Percentiles rank a stretch among this genome's conserved stretches.
Conservation (phyloP, 352 stramenopile species). For the Phytopythium litorale region DNA sequence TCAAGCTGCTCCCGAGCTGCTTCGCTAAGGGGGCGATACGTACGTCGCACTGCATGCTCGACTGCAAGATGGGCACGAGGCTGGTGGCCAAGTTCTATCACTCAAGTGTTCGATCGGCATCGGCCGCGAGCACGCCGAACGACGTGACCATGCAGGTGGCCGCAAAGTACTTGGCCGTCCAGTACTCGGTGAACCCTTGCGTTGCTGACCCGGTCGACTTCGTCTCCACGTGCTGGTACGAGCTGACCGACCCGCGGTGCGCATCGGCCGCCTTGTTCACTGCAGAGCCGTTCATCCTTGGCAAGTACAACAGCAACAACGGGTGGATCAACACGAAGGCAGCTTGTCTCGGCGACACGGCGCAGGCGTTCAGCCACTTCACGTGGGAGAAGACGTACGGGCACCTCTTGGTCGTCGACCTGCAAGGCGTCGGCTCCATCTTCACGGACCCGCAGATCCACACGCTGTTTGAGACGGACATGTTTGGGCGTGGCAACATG, state of each 20-base stretch:
- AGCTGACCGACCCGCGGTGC: constrained; percentile 18
- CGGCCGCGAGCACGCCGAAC: constrained; percentile 9
- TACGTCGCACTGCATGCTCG: constrained; percentile 25
- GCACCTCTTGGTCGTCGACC: constrained; percentile 33
- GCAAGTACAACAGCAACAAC: constrained; percentile 51
- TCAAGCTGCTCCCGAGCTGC: constrained; percentile 20
- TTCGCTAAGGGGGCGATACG: constrained; percentile 38
- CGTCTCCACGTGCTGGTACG: constrained; percentile 40
- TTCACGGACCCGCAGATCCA: constrained; percentile 51
- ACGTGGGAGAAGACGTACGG: constrained; percentile 32
- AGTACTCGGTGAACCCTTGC: constrained; percentile 24
- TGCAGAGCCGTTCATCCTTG: constrained; percentile 31
- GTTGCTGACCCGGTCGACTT: constrained; percentile 25
- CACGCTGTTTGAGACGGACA: background rate
- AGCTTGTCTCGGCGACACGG: constrained; percentile 9
- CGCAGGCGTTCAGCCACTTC: constrained; percentile 43
- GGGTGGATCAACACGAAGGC: constrained; percentile 17
- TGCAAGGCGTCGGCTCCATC: constrained; percentile 35
- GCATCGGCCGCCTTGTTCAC: constrained; percentile 1
- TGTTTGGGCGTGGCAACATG: constrained; percentile 26
- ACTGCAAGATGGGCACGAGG: constrained; percentile 22
- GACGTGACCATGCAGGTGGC: constrained; percentile 39
- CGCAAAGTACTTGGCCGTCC: constrained; percentile 26
- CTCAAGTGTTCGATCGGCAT: constrained; percentile 12
- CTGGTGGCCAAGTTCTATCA: constrained; percentile 41